Evolutionary conservation across 805 yeast genomes (phyloP), one percentile per base, ranked within the genome.

Genomic region (Cyberlindnera euphorbiae): DNA sequence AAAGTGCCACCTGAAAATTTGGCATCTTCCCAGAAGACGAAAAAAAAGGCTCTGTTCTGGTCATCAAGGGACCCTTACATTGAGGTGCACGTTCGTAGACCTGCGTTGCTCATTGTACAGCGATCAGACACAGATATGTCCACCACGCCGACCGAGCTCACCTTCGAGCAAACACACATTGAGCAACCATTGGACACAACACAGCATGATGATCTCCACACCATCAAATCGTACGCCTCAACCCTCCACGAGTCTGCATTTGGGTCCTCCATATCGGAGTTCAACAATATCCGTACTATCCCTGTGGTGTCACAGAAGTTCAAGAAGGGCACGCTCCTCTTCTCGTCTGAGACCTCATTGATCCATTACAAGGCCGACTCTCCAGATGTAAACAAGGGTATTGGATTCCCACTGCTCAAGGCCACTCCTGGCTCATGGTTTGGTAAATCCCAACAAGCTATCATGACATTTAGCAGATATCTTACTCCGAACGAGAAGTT

Each of bases 321-420:
- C 28, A 57, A 60, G 18, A 61, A 60, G 31, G 71, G 71, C 1
- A 44, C 61, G 28, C 61, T 45, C 36, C 55, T 61, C n/a, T 64
- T 64, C 44, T 61, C 69, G 4, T 60, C 65, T 23, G 62, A 60
- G 28, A 39, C 45, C 11, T 51, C 69, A 2, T 51, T 57, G 13
- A 31, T 44, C 8, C 24, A 31, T 9, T 65, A 47, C 36, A 46
- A 55, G 28, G 32, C 45, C 0, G 54, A 57, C 29, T 50, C 52
- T 26, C 50, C 61, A 18, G 54, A 53, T 22, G 56, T 53, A 12
- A 35, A 36, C 2, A 58, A 56, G 16, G 46, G 59, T 1, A 23
- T 41, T 8, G 69, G 66, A 0, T 36, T 59, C 19, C 70, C 70
- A 4, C 28, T 64, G 3, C 50, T 62, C 19, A 67, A 64, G 33